Evolutionary conservation across 2,329 filamentous ascomycete genomes (phyloP).

Genomic region (Plectosphaerella cucumerina): DNA sequence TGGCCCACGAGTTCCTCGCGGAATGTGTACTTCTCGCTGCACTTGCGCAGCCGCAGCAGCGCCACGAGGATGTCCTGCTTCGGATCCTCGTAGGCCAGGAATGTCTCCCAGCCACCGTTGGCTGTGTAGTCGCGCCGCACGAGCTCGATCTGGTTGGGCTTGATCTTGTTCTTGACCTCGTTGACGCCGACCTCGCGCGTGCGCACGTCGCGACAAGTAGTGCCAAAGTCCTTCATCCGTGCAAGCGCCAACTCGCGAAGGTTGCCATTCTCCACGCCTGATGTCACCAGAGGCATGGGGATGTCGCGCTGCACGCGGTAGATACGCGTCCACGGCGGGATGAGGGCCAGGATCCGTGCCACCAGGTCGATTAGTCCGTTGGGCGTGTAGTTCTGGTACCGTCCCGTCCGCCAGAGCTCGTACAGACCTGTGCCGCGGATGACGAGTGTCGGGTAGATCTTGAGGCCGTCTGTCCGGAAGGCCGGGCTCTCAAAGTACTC

Average conservation of each 20-base stretch:
- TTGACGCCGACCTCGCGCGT: constrained; percentile 98
- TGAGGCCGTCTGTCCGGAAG: constrained; percentile 93
- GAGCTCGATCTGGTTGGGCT: constrained; percentile 92
- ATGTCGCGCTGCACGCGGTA: constrained; percentile 98
- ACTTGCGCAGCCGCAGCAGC: constrained; percentile 83
- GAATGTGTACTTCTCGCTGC: constrained; percentile 87
- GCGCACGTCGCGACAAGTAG: constrained; percentile 90
- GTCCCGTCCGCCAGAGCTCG: constrained; percentile 92
- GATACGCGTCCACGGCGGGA: constrained; percentile 97
- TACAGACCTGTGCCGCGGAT: constrained; percentile 96
- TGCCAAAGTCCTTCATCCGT: constrained; percentile 99
- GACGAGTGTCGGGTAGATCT: constrained; percentile 96
- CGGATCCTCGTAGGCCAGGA: constrained; percentile 94
- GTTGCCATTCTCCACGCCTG: constrained; percentile 96
- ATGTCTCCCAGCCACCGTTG: constrained; percentile 98
- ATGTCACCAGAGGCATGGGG: constrained; percentile 99
- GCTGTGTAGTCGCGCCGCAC: constrained; percentile 90
- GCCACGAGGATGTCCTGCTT: constrained; percentile 98
- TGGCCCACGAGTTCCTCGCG: constrained; percentile 81
- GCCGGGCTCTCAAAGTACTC: constrained; percentile 97
- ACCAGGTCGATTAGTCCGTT: constrained; percentile 95
- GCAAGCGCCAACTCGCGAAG: constrained; percentile 87
- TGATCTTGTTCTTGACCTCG: constrained; percentile 98
- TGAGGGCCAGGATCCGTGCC: constrained; percentile 88
- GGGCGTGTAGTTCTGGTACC: constrained; percentile 98